Evolutionary conservation across 345 rosid species (phyloP), one percentile per base, ranked within the genome.

Genomic region (Populus pruinosa): DNA sequence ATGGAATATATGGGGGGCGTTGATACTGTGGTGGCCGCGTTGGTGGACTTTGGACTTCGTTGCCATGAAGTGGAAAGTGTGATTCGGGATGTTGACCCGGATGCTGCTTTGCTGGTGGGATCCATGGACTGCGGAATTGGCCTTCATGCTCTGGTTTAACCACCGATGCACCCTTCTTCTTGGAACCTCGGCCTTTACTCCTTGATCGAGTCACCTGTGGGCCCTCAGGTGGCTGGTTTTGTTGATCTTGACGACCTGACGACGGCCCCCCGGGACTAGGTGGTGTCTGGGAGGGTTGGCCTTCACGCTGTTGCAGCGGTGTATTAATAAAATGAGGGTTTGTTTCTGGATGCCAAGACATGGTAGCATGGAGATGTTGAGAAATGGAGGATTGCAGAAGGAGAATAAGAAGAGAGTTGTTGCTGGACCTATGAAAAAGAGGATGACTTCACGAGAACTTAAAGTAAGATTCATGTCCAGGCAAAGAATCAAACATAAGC

Each of bases 401-500:
- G 23, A 41, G 62, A 75, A 82, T 71, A 79, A 75, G 72, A 68
- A 77, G 83, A 77, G 83, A 50, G 76, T 47, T 81, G 83, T 59
- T 66, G 20, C 16, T 39, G 18, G 41, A 78, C 77, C 56, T 44
- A 66, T 43, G 80, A 78, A 25, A 76, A 78, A 76, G 83, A 82
- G 84, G 86, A 87, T 89, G 81, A 85, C 96, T 90, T 93, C 77
- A 56, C 75, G 79, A 82, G 74, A 89, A 87, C 87, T 90, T 84
- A 82, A 88, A 81, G 87, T 82, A 83, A 89, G 93, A 94, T 89
- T 92, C 90, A 71, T 83, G 53, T 23, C 6, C 70, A 75, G 92
- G 92, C 83, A 84, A 90, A 83, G 92, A 86, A 90, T 89, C 87
- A 82, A 83, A 85, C 87, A 86, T 77, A 83, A 82, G 83, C 85